Conservation (phyloP, 768 basidiomycete species). For the Neoboletus magnificus region DNA sequence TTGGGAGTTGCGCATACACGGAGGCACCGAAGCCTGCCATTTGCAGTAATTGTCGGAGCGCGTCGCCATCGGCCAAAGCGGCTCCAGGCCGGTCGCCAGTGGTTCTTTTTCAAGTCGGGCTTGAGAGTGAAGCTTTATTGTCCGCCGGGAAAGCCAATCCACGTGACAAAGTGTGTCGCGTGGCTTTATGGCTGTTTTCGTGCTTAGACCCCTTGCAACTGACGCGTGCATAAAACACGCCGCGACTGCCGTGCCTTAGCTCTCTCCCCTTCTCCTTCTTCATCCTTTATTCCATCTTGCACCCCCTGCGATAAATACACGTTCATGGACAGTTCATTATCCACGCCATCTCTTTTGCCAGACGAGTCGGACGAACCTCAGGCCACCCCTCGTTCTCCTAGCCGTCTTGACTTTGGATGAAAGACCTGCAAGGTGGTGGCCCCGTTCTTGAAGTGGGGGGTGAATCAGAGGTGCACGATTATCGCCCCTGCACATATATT, state of each 20-base stretch:
- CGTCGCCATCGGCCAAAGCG: too few relatives aligned
- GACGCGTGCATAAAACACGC: slow-evolving; percentile 11
- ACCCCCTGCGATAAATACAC: background rate
- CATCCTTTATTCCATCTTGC: background rate
- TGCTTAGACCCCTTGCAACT: slow-evolving; percentile 11
- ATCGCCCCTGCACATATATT: background rate
- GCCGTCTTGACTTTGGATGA: slow-evolving; percentile 41
- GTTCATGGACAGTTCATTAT: slow-evolving; percentile 10
- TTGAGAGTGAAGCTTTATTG: background rate
- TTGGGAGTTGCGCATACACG: too few relatives aligned
- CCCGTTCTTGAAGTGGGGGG: background rate
- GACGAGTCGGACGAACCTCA: slow-evolving; percentile 16
- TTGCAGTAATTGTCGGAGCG: too few relatives aligned
- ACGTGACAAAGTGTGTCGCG: slow-evolving; percentile 25
- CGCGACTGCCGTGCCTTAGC: background rate
- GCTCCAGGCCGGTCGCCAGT: too few relatives aligned
- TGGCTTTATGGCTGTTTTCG: slow-evolving; percentile 22
- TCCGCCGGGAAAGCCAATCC: slow-evolving; percentile 15
- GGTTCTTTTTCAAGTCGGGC: too few relatives aligned
- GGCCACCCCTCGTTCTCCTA: slow-evolving; percentile 43
- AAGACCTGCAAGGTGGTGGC: background rate
- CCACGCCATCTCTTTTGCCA: background rate
- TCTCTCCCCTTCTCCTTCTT: background rate
- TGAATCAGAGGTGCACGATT: slow-evolving; percentile 1
- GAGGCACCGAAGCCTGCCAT: too few relatives aligned